phyloP scores from a whole-genome alignment of 495 filamentous ascomycete species.

The Cenococcum geophilum region DNA sequence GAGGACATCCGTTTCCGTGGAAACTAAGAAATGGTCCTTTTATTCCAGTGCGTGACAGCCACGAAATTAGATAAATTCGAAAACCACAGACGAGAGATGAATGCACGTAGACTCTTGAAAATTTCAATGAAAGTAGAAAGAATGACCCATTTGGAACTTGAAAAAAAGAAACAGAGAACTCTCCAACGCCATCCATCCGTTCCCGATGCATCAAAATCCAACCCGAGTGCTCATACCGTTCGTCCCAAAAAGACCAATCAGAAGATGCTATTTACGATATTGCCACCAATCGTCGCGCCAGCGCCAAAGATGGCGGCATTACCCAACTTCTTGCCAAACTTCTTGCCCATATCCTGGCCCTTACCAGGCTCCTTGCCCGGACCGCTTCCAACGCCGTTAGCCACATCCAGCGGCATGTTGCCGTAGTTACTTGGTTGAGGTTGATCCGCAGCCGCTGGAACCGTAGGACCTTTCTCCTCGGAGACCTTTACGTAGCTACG shows the following conservation, averaged over 20 bases:
- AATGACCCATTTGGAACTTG: neutral
- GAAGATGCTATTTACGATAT: slow-evolving; percentile 90
- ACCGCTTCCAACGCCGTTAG: slow-evolving; percentile 31
- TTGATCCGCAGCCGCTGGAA: slow-evolving; percentile 23
- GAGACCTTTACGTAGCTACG: slow-evolving; percentile 69
- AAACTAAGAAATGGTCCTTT: too few relatives aligned
- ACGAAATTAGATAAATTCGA: too few relatives aligned
- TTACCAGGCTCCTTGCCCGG: slow-evolving; percentile 41
- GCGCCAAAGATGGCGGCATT: slow-evolving; percentile 52
- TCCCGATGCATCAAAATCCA: neutral
- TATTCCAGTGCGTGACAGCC: too few relatives aligned
- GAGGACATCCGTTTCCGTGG: too few relatives aligned
- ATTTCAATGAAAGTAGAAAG: neutral
- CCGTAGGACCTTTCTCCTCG: slow-evolving; percentile 28
- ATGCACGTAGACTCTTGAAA: neutral
- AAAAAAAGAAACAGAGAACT: neutral
- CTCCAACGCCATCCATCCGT: slow-evolving; percentile 9
- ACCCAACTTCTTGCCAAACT: slow-evolving; percentile 72
- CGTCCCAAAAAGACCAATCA: slow-evolving; percentile 38
- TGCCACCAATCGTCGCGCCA: slow-evolving; percentile 83
- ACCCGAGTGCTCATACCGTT: neutral
- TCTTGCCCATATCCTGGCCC: slow-evolving; percentile 56
- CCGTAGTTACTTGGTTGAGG: slow-evolving; percentile 43
- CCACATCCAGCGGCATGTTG: slow-evolving; percentile 41
- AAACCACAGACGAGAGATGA: neutral